Conservation (phyloP, 176 grass and related monocot genomes). For the Musa beccarii region DNA sequence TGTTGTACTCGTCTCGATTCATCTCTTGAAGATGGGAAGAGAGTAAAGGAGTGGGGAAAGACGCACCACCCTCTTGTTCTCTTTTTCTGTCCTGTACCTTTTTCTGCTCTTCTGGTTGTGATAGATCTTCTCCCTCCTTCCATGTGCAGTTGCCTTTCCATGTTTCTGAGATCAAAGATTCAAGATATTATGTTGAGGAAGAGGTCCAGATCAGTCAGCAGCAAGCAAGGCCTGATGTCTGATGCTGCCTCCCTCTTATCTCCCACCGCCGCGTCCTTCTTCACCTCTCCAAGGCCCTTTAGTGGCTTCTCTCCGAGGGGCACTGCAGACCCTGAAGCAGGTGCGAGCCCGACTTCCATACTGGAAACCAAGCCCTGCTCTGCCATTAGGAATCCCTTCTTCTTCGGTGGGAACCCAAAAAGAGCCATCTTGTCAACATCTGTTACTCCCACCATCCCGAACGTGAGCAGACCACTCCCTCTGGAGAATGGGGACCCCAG, state of each 20-base stretch:
- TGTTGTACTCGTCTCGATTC: too few species aligned
- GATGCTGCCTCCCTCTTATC: slow-evolving; percentile 16
- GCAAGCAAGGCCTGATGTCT: slow-evolving; percentile 24
- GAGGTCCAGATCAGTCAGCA: slow-evolving; percentile 25
- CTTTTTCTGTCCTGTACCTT: neutral
- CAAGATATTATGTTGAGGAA: slow-evolving; percentile 43
- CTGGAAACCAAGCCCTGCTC: slow-evolving; percentile 29
- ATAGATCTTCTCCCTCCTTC: neutral
- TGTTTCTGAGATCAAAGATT: slow-evolving; percentile 39
- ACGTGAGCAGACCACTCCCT: neutral
- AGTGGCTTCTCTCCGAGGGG: slow-evolving; percentile 22
- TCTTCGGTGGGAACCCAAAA: neutral
- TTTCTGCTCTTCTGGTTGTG: neutral
- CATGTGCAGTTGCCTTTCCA: slow-evolving; percentile 9
- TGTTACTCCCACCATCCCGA: neutral
- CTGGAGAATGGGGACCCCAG: neutral
- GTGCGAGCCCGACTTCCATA: slow-evolving; percentile 37
- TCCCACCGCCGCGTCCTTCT: neutral
- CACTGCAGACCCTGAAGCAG: slow-evolving; percentile 16
- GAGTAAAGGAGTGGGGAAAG: too few species aligned
- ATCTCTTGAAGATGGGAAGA: too few species aligned
- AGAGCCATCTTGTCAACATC: neutral
- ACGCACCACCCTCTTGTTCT: too few species aligned
- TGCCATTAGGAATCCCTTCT: slow-evolving; percentile 22
- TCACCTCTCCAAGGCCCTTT: slow-evolving; percentile 30